Percentiles rank a stretch among this genome's conserved stretches.
Evolutionary conservation across 2,329 filamentous ascomycete genomes (phyloP).

Genomic region (Cryphonectria radicalis): DNA sequence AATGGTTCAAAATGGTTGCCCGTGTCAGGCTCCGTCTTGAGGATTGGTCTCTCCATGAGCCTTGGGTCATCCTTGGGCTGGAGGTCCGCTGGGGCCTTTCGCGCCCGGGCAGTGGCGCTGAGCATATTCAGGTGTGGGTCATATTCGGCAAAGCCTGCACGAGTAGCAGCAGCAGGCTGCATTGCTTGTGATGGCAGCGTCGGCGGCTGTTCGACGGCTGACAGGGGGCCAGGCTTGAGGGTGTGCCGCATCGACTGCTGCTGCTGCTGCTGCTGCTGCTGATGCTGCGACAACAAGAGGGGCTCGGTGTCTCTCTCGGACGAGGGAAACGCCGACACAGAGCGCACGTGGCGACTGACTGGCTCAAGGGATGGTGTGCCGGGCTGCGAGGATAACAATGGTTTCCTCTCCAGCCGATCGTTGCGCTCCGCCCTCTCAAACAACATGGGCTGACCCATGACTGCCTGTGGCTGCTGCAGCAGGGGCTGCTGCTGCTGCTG

Average conservation of each 20-base stretch:
- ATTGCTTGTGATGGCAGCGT: constrained; percentile 37
- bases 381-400: constrained; percentile 25
- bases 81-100: constrained; percentile 37
- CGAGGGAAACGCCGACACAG: constrained; percentile 22
- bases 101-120: constrained; percentile 38
- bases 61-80: constrained; percentile 36
- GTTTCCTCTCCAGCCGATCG: constrained; percentile 26
- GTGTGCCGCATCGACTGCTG: constrained; percentile 45
- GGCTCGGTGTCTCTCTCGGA: constrained; percentile 26
- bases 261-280: constrained; percentile 34
- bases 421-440: constrained; percentile 22
- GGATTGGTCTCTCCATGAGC: constrained; percentile 36
- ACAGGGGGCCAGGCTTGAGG: constrained; percentile 42
- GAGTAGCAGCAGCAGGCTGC: constrained; percentile 33
- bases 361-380: constrained; percentile 23
- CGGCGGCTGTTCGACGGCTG: constrained; percentile 36
- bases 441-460: constrained; percentile 32
- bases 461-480: constrained; percentile 35
- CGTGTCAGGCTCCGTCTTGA: constrained; percentile 58
- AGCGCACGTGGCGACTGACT: constrained; percentile 22
- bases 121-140: constrained; percentile 25
- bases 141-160: constrained; percentile 29
- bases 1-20: constrained; percentile 52
- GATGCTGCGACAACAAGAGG: constrained; percentile 33
- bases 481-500: constrained; percentile 33